Conservation (phyloP, 2,329 filamentous ascomycete genomes). For the Didymella keratinophila region DNA sequence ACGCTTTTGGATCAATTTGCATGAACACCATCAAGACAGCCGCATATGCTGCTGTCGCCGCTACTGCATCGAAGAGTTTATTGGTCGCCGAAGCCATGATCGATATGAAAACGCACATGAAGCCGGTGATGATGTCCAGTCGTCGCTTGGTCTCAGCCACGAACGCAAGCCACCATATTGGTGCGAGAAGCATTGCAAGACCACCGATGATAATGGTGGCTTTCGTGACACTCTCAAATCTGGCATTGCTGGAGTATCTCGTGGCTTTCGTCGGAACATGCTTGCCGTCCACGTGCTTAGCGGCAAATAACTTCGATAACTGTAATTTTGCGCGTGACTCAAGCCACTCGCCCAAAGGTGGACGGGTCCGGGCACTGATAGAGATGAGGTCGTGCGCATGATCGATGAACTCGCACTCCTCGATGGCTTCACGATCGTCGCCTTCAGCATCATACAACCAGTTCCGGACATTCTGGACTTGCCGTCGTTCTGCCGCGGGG, state of each 20-base stretch:
- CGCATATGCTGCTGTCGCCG: conserved; percentile 32
- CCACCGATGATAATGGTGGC: conserved; percentile 23
- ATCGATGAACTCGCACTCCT: no score
- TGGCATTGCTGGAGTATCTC: conserved; percentile 23
- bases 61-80: conserved; percentile 33
- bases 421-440: no score
- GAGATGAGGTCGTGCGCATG: conserved; percentile 31
- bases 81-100: conserved; percentile 23
- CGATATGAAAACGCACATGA: conserved; percentile 28
- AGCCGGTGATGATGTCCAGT: conserved; percentile 35
- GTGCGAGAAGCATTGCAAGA: conserved; percentile 31
- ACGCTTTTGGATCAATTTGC: background rate
- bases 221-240: conserved; percentile 27
- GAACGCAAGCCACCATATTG: conserved; percentile 35
- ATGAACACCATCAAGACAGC: conserved; percentile 19
- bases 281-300: conserved; percentile 9
- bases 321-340: conserved; percentile 19
- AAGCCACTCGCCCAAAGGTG: conserved; percentile 25
- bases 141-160: conserved; percentile 6
- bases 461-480: conserved; percentile 24
- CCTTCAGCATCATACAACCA: conserved; percentile 28
- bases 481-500: conserved; percentile 22
- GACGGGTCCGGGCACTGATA: conserved; percentile 19
- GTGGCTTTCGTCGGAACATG: conserved; percentile 14
- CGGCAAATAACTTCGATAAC: conserved; percentile 18